These are phyloP conservation scores for Rostrohypoxylon terebratum DNA, from an alignment of 495 filamentous ascomycete genomes.

Conservation along the genomic window DNA sequence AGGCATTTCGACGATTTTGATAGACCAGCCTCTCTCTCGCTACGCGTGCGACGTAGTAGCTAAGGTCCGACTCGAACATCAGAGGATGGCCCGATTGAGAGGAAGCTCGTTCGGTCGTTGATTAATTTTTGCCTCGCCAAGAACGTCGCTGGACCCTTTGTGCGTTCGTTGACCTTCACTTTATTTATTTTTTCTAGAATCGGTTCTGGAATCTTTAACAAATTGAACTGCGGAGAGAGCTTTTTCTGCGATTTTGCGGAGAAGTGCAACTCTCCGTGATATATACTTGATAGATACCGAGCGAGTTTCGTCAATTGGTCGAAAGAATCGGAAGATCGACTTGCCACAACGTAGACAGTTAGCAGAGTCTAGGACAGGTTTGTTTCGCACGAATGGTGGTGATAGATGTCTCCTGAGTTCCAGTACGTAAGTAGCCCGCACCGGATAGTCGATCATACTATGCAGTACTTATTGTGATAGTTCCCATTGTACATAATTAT, in stretches of 20 bases:
- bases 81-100: slow-evolving; percentile 45
- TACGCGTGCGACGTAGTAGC: slow-evolving; percentile 26
- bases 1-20: slow-evolving; percentile 13
- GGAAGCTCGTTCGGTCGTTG: slow-evolving; percentile 45
- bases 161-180: slow-evolving; percentile 45
- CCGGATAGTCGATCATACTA: slow-evolving; percentile 21
- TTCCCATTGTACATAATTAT: slow-evolving; percentile 26
- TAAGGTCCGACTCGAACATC: slow-evolving; percentile 45
- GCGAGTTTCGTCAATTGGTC: neutral
- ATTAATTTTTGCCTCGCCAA: slow-evolving; percentile 44
- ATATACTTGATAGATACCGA: neutral
- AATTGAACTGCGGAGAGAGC: slow-evolving; percentile 39
- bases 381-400: neutral
- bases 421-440: slow-evolving; percentile 10
- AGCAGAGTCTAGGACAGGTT: neutral
- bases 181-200: slow-evolving; percentile 44
- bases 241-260: slow-evolving; percentile 23
- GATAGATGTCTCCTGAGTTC: slow-evolving; percentile 5
- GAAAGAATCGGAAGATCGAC: neutral
- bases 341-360: neutral
- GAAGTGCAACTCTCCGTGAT: slow-evolving; percentile 18
- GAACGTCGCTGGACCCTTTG: slow-evolving; percentile 39
- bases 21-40: slow-evolving; percentile 21
- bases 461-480: slow-evolving; percentile 1
- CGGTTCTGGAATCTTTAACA: slow-evolving; percentile 34